Evolutionary conservation across 225 moss, liverwort and hornwort species (phyloP).

Genomic region (Pseudoscleropodium purum): DNA sequence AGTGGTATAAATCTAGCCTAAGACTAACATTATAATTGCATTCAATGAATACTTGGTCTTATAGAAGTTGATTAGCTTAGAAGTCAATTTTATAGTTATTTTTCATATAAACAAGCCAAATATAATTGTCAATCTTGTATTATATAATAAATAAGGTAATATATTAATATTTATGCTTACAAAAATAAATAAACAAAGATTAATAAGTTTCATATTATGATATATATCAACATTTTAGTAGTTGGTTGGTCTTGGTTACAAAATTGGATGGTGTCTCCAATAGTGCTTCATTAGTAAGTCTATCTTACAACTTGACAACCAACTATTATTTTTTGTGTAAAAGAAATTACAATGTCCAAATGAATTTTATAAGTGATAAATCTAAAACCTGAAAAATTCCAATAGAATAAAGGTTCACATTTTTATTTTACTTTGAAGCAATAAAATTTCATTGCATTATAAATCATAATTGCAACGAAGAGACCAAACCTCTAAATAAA

Average conservation of each 20-base stretch:
- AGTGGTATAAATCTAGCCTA: not conserved
- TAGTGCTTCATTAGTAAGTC: not conserved
- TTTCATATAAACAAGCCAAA: not conserved
- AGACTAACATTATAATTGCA: no score
- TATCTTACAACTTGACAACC: not conserved
- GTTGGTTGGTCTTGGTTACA: no score
- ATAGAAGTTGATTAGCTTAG: fast-evolving
- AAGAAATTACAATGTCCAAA: not conserved
- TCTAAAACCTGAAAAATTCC: not conserved
- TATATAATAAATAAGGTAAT: not conserved
- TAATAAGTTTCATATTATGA: not conserved
- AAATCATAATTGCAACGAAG: not conserved
- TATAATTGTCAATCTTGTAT: not conserved
- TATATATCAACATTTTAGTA: not conserved
- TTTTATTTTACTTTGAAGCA: not conserved
- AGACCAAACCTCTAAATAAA: not conserved
- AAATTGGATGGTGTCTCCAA: not conserved
- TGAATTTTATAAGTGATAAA: not conserved
- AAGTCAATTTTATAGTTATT: not conserved
- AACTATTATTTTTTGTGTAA: not conserved
- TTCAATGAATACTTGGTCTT: fast-evolving
- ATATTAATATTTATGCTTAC: not conserved
- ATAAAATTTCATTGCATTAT: not conserved
- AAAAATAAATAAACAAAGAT: fast-evolving
- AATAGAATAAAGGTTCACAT: not conserved